A percentile compares a stretch with the other conserved stretches of the same genome.
These are phyloP conservation scores for Cyclostephanos invisitatus DNA, from an alignment of 108 stramenopile species.

Conservation along the genomic window DNA sequence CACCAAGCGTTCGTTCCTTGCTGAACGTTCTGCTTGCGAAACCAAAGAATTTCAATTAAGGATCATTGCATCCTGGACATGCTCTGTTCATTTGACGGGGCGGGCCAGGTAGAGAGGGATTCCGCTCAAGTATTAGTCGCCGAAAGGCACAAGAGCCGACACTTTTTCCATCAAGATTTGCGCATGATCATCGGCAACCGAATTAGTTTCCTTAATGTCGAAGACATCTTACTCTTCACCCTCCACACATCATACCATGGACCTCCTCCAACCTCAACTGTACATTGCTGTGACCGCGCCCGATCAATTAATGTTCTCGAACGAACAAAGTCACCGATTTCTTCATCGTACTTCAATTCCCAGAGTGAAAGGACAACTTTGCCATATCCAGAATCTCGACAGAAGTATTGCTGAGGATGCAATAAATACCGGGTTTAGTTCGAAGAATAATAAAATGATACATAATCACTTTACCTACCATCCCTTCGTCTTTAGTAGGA, in stretches of 20 bases:
- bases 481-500: conserved; percentile 79
- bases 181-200: conserved; percentile 19
- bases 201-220: conserved; percentile 20
- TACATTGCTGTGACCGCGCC: conserved; percentile 63
- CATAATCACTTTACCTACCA: conserved; percentile 42
- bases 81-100: conserved; percentile 63
- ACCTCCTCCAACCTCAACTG: conserved; percentile 58
- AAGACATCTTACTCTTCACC: conserved; percentile 26
- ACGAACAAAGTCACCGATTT: conserved; percentile 54
- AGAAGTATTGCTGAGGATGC: conserved; percentile 56
- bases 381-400: conserved; percentile 77
- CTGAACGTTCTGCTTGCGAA: conserved; percentile 76
- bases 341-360: conserved; percentile 65
- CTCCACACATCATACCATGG: conserved; percentile 38
- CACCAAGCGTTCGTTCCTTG: conserved; percentile 84
- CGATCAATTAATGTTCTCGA: conserved; percentile 47
- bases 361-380: conserved; percentile 64
- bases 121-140: conserved; percentile 16
- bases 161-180: conserved; percentile 27
- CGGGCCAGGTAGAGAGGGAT: conserved; percentile 12
- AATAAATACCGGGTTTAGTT: neutral
- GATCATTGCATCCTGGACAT: conserved; percentile 73
- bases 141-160: conserved; percentile 35
- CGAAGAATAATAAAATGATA: neutral
- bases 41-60: conserved; percentile 71